A percentile compares a stretch with the other conserved stretches of the same genome.
Conservation (phyloP, 805 yeast species). For the Diddensiella transvaalensis region DNA sequence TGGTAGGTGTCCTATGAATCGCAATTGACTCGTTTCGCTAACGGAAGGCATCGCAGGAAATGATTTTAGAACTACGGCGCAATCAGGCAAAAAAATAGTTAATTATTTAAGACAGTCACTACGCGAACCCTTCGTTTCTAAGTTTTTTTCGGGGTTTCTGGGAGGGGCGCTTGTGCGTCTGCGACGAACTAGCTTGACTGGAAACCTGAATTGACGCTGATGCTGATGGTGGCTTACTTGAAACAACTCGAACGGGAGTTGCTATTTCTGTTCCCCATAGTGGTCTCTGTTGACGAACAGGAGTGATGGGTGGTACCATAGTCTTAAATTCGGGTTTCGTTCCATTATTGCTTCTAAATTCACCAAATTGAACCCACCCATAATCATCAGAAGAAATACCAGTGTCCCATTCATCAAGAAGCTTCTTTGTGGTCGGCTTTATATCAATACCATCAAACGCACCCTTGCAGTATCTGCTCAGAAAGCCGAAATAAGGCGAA, state of each 20-base stretch:
- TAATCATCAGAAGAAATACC: conserved; percentile 2
- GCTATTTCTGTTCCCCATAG: not conserved
- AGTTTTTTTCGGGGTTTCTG: conserved; percentile 4
- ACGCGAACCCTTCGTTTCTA: conserved; percentile 17
- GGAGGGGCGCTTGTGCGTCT: not conserved
- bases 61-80: conserved; percentile 4
- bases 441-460: not conserved
- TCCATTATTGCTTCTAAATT: not conserved
- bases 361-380: conserved; percentile 9
- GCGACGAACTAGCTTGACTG: not conserved
- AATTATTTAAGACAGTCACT: not conserved
- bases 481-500: not conserved
- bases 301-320: not conserved
- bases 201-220: not conserved
- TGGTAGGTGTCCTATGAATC: too few species aligned
- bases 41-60: too few species aligned
- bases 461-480: not conserved
- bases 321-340: not conserved
- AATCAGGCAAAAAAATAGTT: not conserved
- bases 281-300: too few species aligned
- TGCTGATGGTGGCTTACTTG: not conserved
- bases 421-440: not conserved
- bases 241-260: not conserved
- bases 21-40: too few species aligned
- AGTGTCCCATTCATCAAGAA: conserved; percentile 14